Evolutionary conservation across 345 rosid species (phyloP).

Genomic region (Rhodamnia argentea): DNA sequence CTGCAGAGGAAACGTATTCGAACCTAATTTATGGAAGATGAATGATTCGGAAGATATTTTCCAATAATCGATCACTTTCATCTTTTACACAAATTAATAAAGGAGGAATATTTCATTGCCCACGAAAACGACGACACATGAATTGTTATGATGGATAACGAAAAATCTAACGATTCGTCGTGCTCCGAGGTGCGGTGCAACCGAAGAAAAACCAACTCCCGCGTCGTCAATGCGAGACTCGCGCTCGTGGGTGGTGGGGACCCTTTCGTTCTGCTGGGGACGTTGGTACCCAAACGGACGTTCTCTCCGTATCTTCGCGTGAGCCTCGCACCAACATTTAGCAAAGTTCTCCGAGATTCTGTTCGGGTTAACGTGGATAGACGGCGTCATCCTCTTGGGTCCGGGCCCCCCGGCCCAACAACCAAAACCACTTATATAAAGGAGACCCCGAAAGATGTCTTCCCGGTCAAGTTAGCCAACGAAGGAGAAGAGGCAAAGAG

Average conservation of each 20-base stretch:
- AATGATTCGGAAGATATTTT: neutral
- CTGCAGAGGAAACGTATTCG: no score
- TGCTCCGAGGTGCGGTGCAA: neutral
- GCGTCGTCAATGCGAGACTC: neutral
- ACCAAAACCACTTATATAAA: neutral
- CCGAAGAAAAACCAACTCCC: neutral
- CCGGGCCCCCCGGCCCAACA: neutral
- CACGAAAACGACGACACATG: no score
- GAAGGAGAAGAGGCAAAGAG: neutral
- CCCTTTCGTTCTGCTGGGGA: neutral
- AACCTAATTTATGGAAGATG: rapidly evolving
- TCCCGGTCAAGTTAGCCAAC: neutral
- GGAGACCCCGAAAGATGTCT: rapidly evolving
- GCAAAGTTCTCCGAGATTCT: no score
- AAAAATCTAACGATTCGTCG: no score
- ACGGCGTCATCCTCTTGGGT: no score
- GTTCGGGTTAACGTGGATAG: no score
- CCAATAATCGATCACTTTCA: rapidly evolving
- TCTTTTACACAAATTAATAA: neutral
- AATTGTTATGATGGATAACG: no score
- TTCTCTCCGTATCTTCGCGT: no score
- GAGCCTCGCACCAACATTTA: no score
- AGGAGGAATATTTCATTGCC: no score
- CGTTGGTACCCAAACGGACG: no score
- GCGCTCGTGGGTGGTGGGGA: neutral